These are phyloP conservation scores for Aspergillus awamori DNA, from an alignment of 2,329 filamentous ascomycete genomes.

Conservation along the genomic window DNA sequence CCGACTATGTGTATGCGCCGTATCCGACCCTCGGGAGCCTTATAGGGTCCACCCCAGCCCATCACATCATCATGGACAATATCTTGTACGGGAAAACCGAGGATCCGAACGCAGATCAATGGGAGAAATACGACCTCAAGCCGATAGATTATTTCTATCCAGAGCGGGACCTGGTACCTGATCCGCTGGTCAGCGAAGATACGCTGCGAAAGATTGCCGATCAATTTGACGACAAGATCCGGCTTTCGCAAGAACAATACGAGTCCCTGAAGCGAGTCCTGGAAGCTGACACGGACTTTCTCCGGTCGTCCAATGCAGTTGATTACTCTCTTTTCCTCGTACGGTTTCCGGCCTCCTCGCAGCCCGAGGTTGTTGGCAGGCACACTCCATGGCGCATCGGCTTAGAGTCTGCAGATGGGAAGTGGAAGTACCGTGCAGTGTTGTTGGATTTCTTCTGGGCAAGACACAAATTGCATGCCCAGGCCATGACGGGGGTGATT, in stretches of 20 bases:
- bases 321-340: slow-evolving; percentile 77
- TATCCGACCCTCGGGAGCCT: slow-evolving; percentile 61
- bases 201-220: slow-evolving; percentile 69
- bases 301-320: slow-evolving; percentile 66
- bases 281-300: slow-evolving; percentile 64
- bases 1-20: slow-evolving; percentile 65
- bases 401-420: slow-evolving; percentile 62
- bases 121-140: slow-evolving; percentile 76
- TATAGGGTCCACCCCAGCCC: slow-evolving; percentile 64
- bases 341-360: slow-evolving; percentile 52
- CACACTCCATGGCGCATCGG: slow-evolving; percentile 62
- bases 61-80: slow-evolving; percentile 80
- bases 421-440: slow-evolving; percentile 68
- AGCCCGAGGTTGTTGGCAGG: slow-evolving; percentile 35
- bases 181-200: slow-evolving; percentile 63
- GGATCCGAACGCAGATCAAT: slow-evolving; percentile 50
- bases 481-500: slow-evolving; percentile 67
- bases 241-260: slow-evolving; percentile 58
- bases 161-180: slow-evolving; percentile 69
- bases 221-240: slow-evolving; percentile 67
- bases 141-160: slow-evolving; percentile 76
- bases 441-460: slow-evolving; percentile 80
- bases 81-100: slow-evolving; percentile 63
- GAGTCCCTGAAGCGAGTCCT: slow-evolving; percentile 59
- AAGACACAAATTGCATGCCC: slow-evolving; percentile 69